A percentile compares a stretch with the other conserved stretches of the same genome.
phyloP scores from a whole-genome alignment of 1,284 basidiomycete genomes.

The Papiliotrema terrestris region DNA sequence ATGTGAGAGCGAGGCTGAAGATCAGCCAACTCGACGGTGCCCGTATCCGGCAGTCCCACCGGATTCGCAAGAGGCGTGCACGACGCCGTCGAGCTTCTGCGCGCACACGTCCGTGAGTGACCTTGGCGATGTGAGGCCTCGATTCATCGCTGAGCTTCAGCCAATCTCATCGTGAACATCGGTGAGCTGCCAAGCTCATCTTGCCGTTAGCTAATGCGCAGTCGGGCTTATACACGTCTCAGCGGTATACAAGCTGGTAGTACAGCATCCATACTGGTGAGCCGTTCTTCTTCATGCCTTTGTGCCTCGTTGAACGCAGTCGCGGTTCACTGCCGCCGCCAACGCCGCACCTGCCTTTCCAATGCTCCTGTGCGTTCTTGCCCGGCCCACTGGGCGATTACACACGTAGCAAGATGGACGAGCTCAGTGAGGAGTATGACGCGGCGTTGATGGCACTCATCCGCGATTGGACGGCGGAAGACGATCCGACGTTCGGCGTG shows the following conservation, averaged over 20 bases:
- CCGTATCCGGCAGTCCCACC: constrained; percentile 30
- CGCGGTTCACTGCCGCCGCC: constrained; percentile 21
- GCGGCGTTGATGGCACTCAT: constrained; percentile 37
- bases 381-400: constrained; percentile 43
- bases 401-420: constrained; percentile 45
- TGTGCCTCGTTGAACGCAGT: constrained; percentile 1
- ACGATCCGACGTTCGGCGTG: constrained; percentile 37
- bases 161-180: constrained; percentile 40
- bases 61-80: constrained; percentile 41
- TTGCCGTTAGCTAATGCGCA: constrained; percentile 9
- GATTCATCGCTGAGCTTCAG: constrained; percentile 14
- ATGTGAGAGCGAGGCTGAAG: background rate
- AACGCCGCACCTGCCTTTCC: constrained; percentile 36
- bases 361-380: constrained; percentile 43
- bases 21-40: constrained; percentile 26
- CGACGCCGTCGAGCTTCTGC: constrained; percentile 37
- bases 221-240: constrained; percentile 47
- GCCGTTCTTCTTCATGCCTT: background rate
- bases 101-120: constrained; percentile 41
- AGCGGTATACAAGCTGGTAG: constrained; percentile 42
- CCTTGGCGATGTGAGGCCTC: background rate
- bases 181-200: constrained; percentile 14
- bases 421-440: constrained; percentile 43
- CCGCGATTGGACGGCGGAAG: constrained; percentile 35
- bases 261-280: constrained; percentile 41